Conservation (phyloP, 1,139 yeast species). For the Yamadazyma buinensis region DNA sequence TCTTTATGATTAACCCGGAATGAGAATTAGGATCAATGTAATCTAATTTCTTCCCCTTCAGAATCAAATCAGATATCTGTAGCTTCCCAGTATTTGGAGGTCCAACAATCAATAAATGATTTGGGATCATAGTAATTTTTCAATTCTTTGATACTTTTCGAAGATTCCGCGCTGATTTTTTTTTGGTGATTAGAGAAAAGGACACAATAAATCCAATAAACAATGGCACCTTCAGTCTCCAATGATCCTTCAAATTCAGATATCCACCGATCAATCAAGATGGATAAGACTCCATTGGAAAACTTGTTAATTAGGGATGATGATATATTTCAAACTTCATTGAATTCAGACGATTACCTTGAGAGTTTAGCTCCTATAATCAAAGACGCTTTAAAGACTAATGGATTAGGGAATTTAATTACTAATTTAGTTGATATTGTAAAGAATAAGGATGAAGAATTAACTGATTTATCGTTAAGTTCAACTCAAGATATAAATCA, state of each 20-base stretch:
- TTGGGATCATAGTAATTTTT: slow-evolving; percentile 30
- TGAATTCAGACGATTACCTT: slow-evolving; percentile 65
- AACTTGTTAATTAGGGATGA: slow-evolving; percentile 41
- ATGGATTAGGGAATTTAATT: slow-evolving; percentile 56
- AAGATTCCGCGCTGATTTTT: no score
- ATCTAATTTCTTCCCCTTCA: slow-evolving; percentile 8
- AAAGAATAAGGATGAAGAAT: slow-evolving; percentile 57
- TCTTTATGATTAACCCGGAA: slow-evolving; percentile 34
- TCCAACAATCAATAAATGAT: slow-evolving; percentile 38
- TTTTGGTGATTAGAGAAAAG: no score
- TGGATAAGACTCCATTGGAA: slow-evolving; percentile 36
- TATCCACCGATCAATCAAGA: slow-evolving; percentile 1
- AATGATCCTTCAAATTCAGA: not conserved
- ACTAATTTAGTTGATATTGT: slow-evolving; percentile 56
- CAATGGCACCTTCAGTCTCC: slow-evolving; percentile 9
- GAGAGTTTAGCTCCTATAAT: slow-evolving; percentile 82
- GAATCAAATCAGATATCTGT: slow-evolving; percentile 23
- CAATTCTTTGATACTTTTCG: no score
- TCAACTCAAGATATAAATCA: slow-evolving; percentile 57
- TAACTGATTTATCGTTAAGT: slow-evolving; percentile 57
- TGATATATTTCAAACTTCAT: slow-evolving; percentile 45
- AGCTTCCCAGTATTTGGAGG: slow-evolving; percentile 37
- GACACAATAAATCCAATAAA: no score
- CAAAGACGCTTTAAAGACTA: slow-evolving; percentile 56
- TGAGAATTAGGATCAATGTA: slow-evolving; percentile 21